A percentile compares a stretch with the other conserved stretches of the same genome.
phyloP scores from a whole-genome alignment of 441 rosid genomes.

The Bruguiera hainesii region DNA sequence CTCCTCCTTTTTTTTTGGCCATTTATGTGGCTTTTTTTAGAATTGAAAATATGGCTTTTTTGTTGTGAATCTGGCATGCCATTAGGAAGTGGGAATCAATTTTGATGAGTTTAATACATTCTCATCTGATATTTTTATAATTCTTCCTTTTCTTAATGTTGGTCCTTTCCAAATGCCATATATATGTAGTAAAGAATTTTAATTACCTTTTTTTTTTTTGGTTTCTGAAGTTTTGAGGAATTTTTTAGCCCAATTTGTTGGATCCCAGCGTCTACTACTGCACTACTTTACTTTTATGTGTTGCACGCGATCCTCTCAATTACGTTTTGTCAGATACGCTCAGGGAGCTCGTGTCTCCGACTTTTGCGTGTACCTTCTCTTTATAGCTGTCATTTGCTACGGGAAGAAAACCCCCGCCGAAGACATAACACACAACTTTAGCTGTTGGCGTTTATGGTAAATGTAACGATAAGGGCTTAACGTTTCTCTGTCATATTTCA shows the following conservation, averaged over 20 bases:
- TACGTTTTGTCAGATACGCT: conserved; percentile 9
- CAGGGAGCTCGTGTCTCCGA: neutral
- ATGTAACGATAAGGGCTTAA: neutral
- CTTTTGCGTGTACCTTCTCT: neutral
- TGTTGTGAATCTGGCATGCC: too few species aligned
- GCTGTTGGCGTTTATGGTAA: conserved; percentile 4
- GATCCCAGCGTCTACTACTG: conserved; percentile 13
- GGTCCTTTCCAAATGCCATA: too few species aligned
- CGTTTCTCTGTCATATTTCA: too few species aligned
- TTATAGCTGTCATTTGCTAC: neutral
- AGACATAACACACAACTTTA: neutral
- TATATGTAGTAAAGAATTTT: neutral
- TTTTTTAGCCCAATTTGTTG: conserved; percentile 5
- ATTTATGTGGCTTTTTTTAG: neutral
- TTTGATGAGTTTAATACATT: too few species aligned
- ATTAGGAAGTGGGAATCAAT: too few species aligned
- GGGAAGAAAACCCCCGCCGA: neutral
- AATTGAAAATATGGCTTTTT: too few species aligned
- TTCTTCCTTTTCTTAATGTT: too few species aligned
- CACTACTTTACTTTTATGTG: conserved; percentile 6
- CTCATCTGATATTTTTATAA: too few species aligned
- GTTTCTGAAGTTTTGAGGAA: conserved; percentile 2
- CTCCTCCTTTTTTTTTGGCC: neutral
- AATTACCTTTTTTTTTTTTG: conserved; percentile 6
- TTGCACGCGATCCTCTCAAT: conserved; percentile 15